Conservation (phyloP, 1,139 yeast species). For the Blastobotrys illinoisensis region DNA sequence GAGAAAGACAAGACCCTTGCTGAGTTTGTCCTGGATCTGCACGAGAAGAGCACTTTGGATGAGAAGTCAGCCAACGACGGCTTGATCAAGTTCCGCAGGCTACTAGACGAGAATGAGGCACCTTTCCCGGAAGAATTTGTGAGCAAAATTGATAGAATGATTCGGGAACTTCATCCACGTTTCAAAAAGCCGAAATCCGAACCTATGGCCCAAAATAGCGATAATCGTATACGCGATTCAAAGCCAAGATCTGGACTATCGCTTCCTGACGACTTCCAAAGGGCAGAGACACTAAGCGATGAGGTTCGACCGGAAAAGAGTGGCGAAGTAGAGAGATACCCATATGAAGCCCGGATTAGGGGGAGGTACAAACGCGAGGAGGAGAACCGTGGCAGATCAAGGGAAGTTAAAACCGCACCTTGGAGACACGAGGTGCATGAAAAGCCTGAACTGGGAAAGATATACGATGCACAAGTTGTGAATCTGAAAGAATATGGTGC, state of each 20-base stretch:
- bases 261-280: conserved; percentile 18
- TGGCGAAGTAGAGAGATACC: too few relatives aligned
- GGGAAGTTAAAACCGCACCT: conserved; percentile 8
- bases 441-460: conserved; percentile 38
- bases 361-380: conserved; percentile 3
- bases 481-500: conserved; percentile 71
- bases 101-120: conserved; percentile 55
- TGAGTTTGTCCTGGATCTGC: conserved; percentile 50
- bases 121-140: conserved; percentile 48
- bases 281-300: neutral
- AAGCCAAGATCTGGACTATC: conserved; percentile 15
- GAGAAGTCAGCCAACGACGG: conserved; percentile 12
- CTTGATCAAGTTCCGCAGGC: conserved; percentile 38
- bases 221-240: too few relatives aligned
- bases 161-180: conserved; percentile 31
- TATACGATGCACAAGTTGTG: conserved; percentile 58
- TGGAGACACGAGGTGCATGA: conserved; percentile 2
- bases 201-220: too few relatives aligned
- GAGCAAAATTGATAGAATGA: conserved; percentile 34
- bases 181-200: conserved; percentile 16
- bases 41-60: conserved; percentile 32
- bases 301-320: too few relatives aligned
- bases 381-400: conserved; percentile 10
- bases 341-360: too few relatives aligned
- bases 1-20: conserved; percentile 44